Evolutionary conservation across 495 filamentous ascomycete species (phyloP), one percentile per base, ranked within the genome.

Genomic region (Tuber melanosporum): DNA sequence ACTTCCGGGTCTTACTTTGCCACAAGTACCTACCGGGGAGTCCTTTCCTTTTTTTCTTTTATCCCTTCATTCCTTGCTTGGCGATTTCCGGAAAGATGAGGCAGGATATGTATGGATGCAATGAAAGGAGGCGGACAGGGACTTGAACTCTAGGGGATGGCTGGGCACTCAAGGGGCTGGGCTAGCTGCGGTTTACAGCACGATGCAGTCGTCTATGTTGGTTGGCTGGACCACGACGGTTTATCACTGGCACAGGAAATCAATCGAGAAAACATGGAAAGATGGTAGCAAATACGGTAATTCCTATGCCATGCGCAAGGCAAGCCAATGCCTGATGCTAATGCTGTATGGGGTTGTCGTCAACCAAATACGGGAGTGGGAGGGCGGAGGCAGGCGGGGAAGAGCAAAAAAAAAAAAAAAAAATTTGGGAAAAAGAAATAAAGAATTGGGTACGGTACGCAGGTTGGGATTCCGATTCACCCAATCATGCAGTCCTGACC

Each of bases 51-150:
- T 4, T 26, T n/a, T 36, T 66, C 36, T 36, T 19, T 66, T 66
- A 12, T 36, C 26, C 36, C 15, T 17, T 8, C 57, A 71, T 73
- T 76, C 77, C 77, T 72, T 73, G 73, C 70, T 80, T 80, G 77
- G 78, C 73, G 76, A 74, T 71, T 78, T 73, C 78, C 77, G 77
- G 57, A 73, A 76, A 76, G 71, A 80, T 80, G 78, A 76, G 73
- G 78, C 76, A 80, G 77, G 46, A 73, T 72, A 72, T 57, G 76
- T 72, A 72, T 57, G 76, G 78, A 72, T 49, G 47, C 45, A 71
- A 57, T 73, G 73, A 41, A 70, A 79, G 49, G 70, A 75, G 49
- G 36, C 75, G 74, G 74, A 72, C 71, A 76, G 77, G 78, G 77
- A 72, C 77, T 74, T 72, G 57, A 46, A 45, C 62, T 71, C 71